Evolutionary conservation across 352 stramenopile species (phyloP), one percentile per base, ranked within the genome.

Genomic region (Thalassiosira mediterranea): DNA sequence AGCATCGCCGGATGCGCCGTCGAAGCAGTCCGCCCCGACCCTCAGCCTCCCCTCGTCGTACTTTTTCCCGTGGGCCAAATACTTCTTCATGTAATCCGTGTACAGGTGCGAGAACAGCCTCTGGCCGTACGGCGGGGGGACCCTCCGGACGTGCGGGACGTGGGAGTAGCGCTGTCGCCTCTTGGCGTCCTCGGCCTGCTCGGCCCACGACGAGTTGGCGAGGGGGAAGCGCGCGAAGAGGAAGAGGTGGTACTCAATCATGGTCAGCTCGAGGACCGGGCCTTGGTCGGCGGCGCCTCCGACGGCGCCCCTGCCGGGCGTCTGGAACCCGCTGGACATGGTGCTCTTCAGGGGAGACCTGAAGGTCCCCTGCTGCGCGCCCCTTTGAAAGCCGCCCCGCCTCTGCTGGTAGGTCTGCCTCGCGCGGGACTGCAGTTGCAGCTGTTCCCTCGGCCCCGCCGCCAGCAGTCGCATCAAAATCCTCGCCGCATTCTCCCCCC

Each of bases 221-320:
- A 88, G 34, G 31, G 85, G 83, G 52, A 86, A 91, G 54, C 77
- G 68, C 53, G 89, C 37, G 40, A 90, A 90, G 4, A 87, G 28
- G 1, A 91, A 52, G 0, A 89, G 44, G 57, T 86, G 90, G 31
- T 88, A 87, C 57, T 90, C 83, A 25, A 88, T 37, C 65, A 81
- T 69, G 19, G 65, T 72, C n/a, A 81, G 25, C 34, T 78, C 54
- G 11, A 81, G 19, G 25, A 59, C 46, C 40, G 63, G 53, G n/a
- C 23, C 42, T 53, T 59, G 25, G 46, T 29, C 46, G 44, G 26
- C 32, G 29, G 25, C 19, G 44, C 19, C 26, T 19, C 4, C 28
- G 25, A 26, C 13, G 17, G 42, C 1, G 15, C 19, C 0, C 7
- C 15, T 53, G 49, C 13, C 1, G 29, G 17, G n/a, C 15, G 29